Base-by-base conservation (phyloP, 345 rosid genomes). In the Kernera saxatilis region DNA sequence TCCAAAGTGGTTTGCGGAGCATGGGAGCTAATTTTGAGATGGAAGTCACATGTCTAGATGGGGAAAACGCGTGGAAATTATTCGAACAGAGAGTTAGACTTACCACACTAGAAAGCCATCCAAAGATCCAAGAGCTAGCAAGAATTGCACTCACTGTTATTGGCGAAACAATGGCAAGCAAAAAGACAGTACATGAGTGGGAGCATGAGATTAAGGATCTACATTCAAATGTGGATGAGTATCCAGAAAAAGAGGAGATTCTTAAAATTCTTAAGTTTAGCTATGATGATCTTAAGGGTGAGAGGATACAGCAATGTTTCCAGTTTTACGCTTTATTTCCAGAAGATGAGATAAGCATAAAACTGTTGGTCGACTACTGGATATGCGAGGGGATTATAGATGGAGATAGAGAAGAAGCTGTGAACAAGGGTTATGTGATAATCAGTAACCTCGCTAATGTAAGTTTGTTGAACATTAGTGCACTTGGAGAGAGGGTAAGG, bases 381-480 rank as follows among this genome's bases (percentile, higher is more conserved):
- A n/a, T n/a, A n/a, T n/a, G n/a, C n/a, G n/a, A n/a, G n/a, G n/a
- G n/a, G n/a, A n/a, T n/a, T n/a, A n/a, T n/a, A n/a, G n/a, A n/a
- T n/a, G n/a, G n/a, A n/a, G n/a, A n/a, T n/a, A n/a, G n/a, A 19
- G 26, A 13, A 14, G 17, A 29, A 13, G 54, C 65, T 17, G 51
- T 37, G 17, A 33, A 52, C 6, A 30, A 67, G 15, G 82, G 83
- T 3, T 35, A 74, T 5, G 17, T 19, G 0, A 70, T 82, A 8
- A 67, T 78, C 19, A 64, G 66, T 14, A 56, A 11, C 33, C 80
- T 80, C 0, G 1, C 51, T 12, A 15, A 5, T 15, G 74, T 71
- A 1, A 55, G 80, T 61, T 56, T 80, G 33, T 52, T 84, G 61
- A 58, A 18, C 10, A 72, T 8, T 35, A 9, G 8, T 32, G 13